Percentiles rank a stretch among this genome's conserved stretches.
Evolutionary conservation across 768 basidiomycete species (phyloP).

Genomic region (Strobilomyces confusus): DNA sequence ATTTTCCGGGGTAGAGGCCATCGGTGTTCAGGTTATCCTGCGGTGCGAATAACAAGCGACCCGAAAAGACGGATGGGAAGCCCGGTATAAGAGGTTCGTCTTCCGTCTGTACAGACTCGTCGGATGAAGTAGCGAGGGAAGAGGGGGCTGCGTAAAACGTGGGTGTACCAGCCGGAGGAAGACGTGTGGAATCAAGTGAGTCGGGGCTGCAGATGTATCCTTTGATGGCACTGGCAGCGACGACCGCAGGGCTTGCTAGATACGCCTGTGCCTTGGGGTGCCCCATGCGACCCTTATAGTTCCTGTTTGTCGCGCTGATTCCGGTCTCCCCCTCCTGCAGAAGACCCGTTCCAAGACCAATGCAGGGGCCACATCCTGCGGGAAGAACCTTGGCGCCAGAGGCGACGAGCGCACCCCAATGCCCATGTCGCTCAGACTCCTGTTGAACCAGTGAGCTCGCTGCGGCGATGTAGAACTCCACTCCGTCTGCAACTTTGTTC

Average conservation of each 20-base stretch:
- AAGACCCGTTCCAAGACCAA: slow-evolving; percentile 89
- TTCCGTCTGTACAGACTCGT: slow-evolving; percentile 22
- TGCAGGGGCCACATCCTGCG: slow-evolving; percentile 97
- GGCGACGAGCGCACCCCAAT: slow-evolving; percentile 84
- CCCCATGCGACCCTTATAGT: slow-evolving; percentile 99
- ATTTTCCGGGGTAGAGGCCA: slow-evolving; percentile 97
- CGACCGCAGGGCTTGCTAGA: slow-evolving; percentile 93
- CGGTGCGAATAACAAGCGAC: slow-evolving; percentile 86
- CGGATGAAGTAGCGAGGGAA: slow-evolving; percentile 26
- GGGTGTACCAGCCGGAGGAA: slow-evolving; percentile 52
- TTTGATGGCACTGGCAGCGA: slow-evolving; percentile 91
- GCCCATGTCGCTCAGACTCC: slow-evolving; percentile 78
- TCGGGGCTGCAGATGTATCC: slow-evolving; percentile 88
- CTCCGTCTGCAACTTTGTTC: slow-evolving; percentile 75
- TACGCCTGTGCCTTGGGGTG: slow-evolving; percentile 93
- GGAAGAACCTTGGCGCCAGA: slow-evolving; percentile 92
- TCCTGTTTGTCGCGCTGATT: slow-evolving; percentile 97
- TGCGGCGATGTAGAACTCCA: slow-evolving; percentile 97
- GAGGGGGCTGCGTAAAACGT: slow-evolving; percentile 50
- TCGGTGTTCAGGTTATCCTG: slow-evolving; percentile 99
- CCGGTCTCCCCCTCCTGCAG: slow-evolving; percentile 93
- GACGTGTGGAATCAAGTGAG: slow-evolving; percentile 47
- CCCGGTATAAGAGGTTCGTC: slow-evolving; percentile 70
- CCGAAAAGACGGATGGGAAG: slow-evolving; percentile 81
- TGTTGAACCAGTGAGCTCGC: slow-evolving; percentile 90